A percentile compares a stretch with the other conserved stretches of the same genome.
Evolutionary conservation across 2,329 filamentous ascomycete genomes (phyloP).

Genomic region (Zymoseptoria pseudotritici): DNA sequence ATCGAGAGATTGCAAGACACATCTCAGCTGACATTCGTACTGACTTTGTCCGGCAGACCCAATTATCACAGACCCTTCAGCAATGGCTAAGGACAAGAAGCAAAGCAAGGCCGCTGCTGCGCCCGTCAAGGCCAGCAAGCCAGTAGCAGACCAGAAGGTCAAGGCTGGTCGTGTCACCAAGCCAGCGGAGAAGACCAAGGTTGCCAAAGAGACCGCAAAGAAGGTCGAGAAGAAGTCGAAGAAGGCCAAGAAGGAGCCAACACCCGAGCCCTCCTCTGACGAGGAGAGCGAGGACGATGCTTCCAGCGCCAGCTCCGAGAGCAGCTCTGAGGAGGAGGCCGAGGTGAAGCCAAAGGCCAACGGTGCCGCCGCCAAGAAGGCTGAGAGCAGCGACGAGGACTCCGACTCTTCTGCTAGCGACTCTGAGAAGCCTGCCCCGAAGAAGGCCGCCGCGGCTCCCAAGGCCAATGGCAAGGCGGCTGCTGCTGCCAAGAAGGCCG

Average conservation of each 20-base stretch:
- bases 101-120: constrained; percentile 25
- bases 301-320: constrained; percentile 29
- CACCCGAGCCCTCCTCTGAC: constrained; percentile 38
- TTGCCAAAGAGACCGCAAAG: constrained; percentile 43
- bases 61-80: constrained; percentile 29
- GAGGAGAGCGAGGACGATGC: constrained; percentile 26
- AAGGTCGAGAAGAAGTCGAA: constrained; percentile 34
- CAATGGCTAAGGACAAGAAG: constrained; percentile 41
- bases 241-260: constrained; percentile 44
- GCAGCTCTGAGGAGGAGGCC: constrained; percentile 32
- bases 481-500: constrained; percentile 12
- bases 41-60: constrained; percentile 19
- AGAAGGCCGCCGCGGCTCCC: constrained; percentile 11
- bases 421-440: constrained; percentile 18
- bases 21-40: constrained; percentile 16
- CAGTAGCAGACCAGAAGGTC: constrained; percentile 40
- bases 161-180: constrained; percentile 63
- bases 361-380: constrained; percentile 19
- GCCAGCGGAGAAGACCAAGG: constrained; percentile 56
- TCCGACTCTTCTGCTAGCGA: constrained; percentile 26
- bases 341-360: constrained; percentile 21
- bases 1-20: constrained; percentile 4
- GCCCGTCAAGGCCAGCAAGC: constrained; percentile 40
- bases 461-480: constrained; percentile 26
- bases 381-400: constrained; percentile 14